Base-by-base conservation (phyloP, 495 filamentous ascomycete species). In the Penicillium fimorum region DNA sequence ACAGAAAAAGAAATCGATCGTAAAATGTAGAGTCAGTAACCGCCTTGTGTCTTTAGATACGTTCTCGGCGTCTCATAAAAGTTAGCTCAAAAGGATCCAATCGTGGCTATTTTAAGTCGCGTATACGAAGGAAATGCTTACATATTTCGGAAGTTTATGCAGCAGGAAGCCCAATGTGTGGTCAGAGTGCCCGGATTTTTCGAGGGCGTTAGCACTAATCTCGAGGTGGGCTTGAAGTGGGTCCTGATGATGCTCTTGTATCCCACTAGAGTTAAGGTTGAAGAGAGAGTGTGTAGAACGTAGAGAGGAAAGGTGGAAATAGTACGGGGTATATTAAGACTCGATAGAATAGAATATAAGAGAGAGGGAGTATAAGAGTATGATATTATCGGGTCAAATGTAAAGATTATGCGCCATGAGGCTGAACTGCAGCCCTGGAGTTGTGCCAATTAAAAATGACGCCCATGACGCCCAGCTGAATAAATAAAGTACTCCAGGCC, bases 381-480 rank as follows among this genome's bases (percentile, higher is more conserved):
- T 13, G 30, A 51, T 8, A 30, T 11, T 25, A 13, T 20, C 17
- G 37, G 17, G 25, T 29, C 35, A 22, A 53, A 27, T 17, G 7
- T 15, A 33, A 43, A 37, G 41, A 33, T 24, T 41, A 29, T 38
- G 48, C 48, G 48, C 50, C 51, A 45, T 54, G 52, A 54, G 52
- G 52, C 52, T 54, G 52, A 54, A 54, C 17, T 37, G 22, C 30
- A 37, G 2, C 22, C 22, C 22, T 27, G 25, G 25, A 27, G 25
- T 4, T 22, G 22, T 10, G 9, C 13, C 12, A 25, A 41, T 24
- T 18, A 41, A 27, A 40, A 18, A 52, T 52, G 37, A 52, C 50
- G 45, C 45, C 45, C 29, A 47, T 47, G 44, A 47, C 29, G 45
- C 45, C 29, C 47, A 57, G 42, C 33, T 51, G 32, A 58, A 58